A percentile compares a stretch with the other conserved stretches of the same genome.
Evolutionary conservation across 2,329 filamentous ascomycete genomes (phyloP).

Genomic region (Lecanosticta acicola): DNA sequence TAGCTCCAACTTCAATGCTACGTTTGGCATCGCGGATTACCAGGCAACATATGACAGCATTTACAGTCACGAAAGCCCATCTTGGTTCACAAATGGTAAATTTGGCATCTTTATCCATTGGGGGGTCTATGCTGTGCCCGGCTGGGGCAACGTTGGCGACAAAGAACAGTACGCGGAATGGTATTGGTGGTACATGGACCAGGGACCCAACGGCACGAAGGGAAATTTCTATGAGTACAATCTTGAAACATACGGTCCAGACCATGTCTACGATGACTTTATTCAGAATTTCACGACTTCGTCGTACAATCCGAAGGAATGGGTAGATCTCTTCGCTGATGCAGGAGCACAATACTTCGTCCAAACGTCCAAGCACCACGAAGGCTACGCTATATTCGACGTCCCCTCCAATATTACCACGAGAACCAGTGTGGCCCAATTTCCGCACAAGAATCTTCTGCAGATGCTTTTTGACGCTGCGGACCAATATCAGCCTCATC

Average conservation of each 20-base stretch:
- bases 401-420: constrained; percentile 37
- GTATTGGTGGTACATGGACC: constrained; percentile 48
- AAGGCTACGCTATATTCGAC: constrained; percentile 45
- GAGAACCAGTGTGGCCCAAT: constrained; percentile 37
- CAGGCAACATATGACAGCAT: constrained; percentile 36
- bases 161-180: constrained; percentile 31
- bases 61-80: constrained; percentile 43
- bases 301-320: constrained; percentile 47
- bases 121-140: constrained; percentile 51
- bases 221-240: constrained; percentile 48
- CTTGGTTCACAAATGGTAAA: constrained; percentile 53
- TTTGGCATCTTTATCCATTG: constrained; percentile 59
- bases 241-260: constrained; percentile 46
- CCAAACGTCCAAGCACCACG: constrained; percentile 43
- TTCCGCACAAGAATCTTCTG: constrained; percentile 39
- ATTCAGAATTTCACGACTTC: constrained; percentile 50
- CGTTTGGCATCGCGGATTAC: constrained; percentile 33
- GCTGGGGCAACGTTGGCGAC: constrained; percentile 45
- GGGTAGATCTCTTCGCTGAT: constrained; percentile 50
- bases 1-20: constrained; percentile 33
- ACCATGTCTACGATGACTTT: constrained; percentile 53
- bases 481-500: constrained; percentile 38
- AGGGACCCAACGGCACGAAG: constrained; percentile 35
- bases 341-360: constrained; percentile 48
- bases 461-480: constrained; percentile 43